Evolutionary conservation across 768 basidiomycete species (phyloP).

Genomic region (Rhodosporidiobolus sp.): DNA sequence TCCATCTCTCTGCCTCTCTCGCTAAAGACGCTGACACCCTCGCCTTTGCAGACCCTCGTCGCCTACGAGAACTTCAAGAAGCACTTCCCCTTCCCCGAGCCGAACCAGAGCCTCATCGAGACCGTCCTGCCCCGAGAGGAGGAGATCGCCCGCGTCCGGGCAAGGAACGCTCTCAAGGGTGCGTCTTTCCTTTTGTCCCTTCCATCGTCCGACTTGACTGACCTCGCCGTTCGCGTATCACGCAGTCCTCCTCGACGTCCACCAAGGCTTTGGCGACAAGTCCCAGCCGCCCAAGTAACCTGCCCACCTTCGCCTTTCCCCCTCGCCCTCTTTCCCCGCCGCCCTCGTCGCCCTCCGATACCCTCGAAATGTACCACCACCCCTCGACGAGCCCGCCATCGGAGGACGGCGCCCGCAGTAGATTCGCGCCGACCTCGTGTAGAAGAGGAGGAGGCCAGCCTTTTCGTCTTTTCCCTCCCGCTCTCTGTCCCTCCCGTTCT

Average conservation of each 20-base stretch:
- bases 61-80: slow-evolving; percentile 66
- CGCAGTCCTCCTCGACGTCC: slow-evolving; percentile 39
- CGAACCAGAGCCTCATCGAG: slow-evolving; percentile 27
- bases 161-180: slow-evolving; percentile 88
- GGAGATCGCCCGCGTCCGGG: slow-evolving; percentile 82
- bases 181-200: not conserved
- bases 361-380: not conserved
- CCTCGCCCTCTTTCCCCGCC: not conserved
- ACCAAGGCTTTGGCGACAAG: slow-evolving; percentile 19
- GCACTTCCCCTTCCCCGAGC: slow-evolving; percentile 46
- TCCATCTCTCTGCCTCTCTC: not conserved
- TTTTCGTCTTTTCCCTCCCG: too few relatives aligned
- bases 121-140: slow-evolving; percentile 45
- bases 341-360: not conserved
- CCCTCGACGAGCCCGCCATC: too few relatives aligned
- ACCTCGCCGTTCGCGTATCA: not conserved
- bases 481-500: too few relatives aligned
- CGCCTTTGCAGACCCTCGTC: slow-evolving; percentile 35
- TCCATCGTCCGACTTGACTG: not conserved
- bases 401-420: too few relatives aligned
- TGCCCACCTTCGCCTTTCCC: not conserved
- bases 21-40: too few relatives aligned
- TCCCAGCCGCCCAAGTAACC: not conserved
- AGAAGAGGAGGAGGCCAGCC: too few relatives aligned
- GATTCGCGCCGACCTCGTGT: too few relatives aligned